Evolutionary conservation across 1,139 yeast species (phyloP).

Genomic region (Hemisphaericaspora lyxosophila): DNA sequence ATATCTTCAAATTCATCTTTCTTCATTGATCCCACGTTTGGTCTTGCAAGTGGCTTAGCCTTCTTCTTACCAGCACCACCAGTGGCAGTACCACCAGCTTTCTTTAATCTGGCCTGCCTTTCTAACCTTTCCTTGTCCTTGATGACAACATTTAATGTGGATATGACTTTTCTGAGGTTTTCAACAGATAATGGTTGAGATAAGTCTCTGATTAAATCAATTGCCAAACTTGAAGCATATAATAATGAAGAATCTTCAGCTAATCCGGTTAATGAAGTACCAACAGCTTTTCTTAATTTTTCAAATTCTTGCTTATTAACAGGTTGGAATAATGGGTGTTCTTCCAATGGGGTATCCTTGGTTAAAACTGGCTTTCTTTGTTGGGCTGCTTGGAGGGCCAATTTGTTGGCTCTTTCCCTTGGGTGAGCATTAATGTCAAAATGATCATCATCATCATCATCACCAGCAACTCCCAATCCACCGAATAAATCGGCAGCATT

Average conservation of each 20-base stretch:
- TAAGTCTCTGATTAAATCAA: constrained; percentile 83
- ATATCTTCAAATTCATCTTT: constrained; percentile 66
- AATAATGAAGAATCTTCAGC: constrained; percentile 62
- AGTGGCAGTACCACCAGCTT: constrained; percentile 81
- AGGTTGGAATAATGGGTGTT: constrained; percentile 79
- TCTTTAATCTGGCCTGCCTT: constrained; percentile 77
- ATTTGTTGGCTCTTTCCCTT: constrained; percentile 56
- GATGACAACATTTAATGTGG: constrained; percentile 77
- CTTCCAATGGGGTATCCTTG: constrained; percentile 67
- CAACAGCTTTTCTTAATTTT: constrained; percentile 75
- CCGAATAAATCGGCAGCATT: constrained; percentile 93
- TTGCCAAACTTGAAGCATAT: constrained; percentile 73
- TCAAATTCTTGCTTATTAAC: constrained; percentile 80
- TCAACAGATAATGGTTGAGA: constrained; percentile 80
- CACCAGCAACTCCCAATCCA: constrained; percentile 67
- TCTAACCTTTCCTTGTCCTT: constrained; percentile 90
- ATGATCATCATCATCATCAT: constrained; percentile 35
- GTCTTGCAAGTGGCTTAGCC: constrained; percentile 72
- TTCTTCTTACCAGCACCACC: constrained; percentile 97
- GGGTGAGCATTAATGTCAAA: constrained; percentile 53
- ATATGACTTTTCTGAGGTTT: constrained; percentile 78
- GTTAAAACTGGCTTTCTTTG: constrained; percentile 43
- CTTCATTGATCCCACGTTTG: constrained; percentile 69
- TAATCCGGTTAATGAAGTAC: constrained; percentile 63
- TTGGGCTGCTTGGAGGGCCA: constrained; percentile 41